Evolutionary conservation across 2,329 filamentous ascomycete species (phyloP), one percentile per base, ranked within the genome.

Genomic region (Colletotrichum spinosum): DNA sequence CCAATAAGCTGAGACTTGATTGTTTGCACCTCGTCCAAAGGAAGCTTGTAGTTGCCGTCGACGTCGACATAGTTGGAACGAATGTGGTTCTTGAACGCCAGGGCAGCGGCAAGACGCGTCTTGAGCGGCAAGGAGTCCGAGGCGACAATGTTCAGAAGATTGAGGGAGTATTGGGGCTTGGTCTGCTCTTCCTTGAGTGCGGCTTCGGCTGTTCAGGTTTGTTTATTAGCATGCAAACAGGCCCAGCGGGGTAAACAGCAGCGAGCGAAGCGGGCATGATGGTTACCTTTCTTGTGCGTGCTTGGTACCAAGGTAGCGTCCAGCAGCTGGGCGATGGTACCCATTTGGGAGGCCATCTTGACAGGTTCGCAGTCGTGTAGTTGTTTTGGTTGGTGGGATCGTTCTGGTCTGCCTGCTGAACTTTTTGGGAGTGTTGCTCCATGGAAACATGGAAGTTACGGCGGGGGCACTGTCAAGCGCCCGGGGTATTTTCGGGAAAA

Each of bases 41-140:
- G 89, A 42, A 99, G 87, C 80, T 94, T 96, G 84, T 99, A 96
- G 78, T 92, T 91, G 75, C 96, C 94, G 80, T 97, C 92, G 75
- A 97, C 95, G 78, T 98, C 93, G 9, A 93, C 92, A 88, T 97
- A 99, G 83, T 94, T 96, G 75, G 92, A 89, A 78, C 92, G 92
- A 75, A 99, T 94, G 79, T 97, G 97, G 83, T 99, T 99, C 82
- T 99, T 99, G 87, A 99, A 99, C 82, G 92, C 96, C 66, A 99
- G 86, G 35, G 96, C 93, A 73, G 92, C 93, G 7, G 95, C 89
- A 46, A 99, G 89, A 68, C 96, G 90, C 67, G 92, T 96, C 72
- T 92, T 95, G 69, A 85, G 80, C 45, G 93, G 90, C 69, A 91
- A 87, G 46, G 86, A 82, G 62, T 90, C 87, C 70, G 91, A 89